Base-by-base conservation (phyloP, 208 protist species). In the Trypanosoma scelopori region DNA sequence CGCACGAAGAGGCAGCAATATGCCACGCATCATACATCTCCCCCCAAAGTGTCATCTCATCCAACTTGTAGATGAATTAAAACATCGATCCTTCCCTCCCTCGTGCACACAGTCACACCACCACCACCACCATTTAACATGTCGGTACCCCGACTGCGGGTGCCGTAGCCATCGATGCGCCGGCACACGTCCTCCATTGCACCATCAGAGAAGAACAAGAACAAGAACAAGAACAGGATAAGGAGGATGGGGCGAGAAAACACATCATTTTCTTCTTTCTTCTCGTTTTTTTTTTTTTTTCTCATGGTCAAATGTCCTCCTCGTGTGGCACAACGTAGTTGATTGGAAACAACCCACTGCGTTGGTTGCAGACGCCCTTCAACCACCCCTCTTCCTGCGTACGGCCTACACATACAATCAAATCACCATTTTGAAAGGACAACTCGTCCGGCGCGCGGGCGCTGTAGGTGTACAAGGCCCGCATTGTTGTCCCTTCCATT, bases 301-400 rank as follows among this genome's bases (percentile, higher is more conserved):
- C 25, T 47, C 22, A 42, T 46, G 39, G 16, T 66, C 43, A 51
- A 67, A 0, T 23, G 22, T 25, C 35, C 30, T 61, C 16, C 12
- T 74, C 58, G 30, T 51, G 32, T 20, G 68, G 68, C 4, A 55
- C 74, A 7, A 93, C 88, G 65, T 96, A 96, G 69, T 96, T 96
- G 62, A 91, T 87, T 1, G 91, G 91, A 57, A 94, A 94, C 35
- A 96, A 65, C 0, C 91, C 91, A 1, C 78, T 90, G n/a, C 91
- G 85, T 74, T 96, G 88, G 60, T 93, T 89, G 65, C 84, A 93
- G 15, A 96, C 80, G 18, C 91, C 91, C 37, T 82, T 84, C 64
- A 94, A 92, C 88, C 91, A 96, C n/a, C 91, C 91, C 73, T 94
- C 91, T 72, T 96, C 91, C 37, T 74, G 71, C 5, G 79, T 81